Evolutionary conservation across 192 early-diverging fungal genomes (phyloP).

Genomic region (Coemansia sp.): DNA sequence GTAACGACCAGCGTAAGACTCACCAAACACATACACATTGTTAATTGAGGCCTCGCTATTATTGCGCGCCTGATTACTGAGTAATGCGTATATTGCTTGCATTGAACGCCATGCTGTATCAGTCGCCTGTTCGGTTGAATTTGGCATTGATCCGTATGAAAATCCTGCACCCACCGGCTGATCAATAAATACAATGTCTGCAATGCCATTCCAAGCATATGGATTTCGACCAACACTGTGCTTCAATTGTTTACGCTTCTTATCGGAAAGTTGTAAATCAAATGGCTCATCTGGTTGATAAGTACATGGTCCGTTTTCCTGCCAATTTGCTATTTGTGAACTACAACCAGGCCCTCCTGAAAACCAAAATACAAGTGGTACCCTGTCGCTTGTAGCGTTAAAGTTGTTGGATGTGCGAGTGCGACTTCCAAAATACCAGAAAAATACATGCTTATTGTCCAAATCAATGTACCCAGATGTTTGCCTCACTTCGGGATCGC

Average conservation of each 20-base stretch:
- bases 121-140: constrained; percentile 48
- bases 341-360: constrained; percentile 78
- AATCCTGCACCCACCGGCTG: constrained; percentile 75
- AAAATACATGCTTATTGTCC: constrained; percentile 60
- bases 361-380: constrained; percentile 74
- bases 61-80: neutral
- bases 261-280: constrained; percentile 22
- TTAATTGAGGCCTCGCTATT: constrained; percentile 3
- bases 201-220: constrained; percentile 68
- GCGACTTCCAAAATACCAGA: constrained; percentile 74
- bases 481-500: constrained; percentile 88
- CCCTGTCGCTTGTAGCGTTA: constrained; percentile 40
- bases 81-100: constrained; percentile 41
- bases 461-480: constrained; percentile 73
- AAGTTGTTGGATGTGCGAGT: constrained; percentile 19
- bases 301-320: constrained; percentile 74
- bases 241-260: constrained; percentile 45
- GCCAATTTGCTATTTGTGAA: constrained; percentile 69
- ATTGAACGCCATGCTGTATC: constrained; percentile 56
- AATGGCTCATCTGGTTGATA: constrained; percentile 25
- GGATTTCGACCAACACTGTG: constrained; percentile 51
- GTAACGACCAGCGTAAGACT: constrained; percentile 60
- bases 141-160: constrained; percentile 57
- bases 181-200: constrained; percentile 58
- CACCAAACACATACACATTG: constrained; percentile 48